These are phyloP conservation scores for Neurospora sp. DNA, from an alignment of 495 filamentous ascomycete genomes.

Conservation along the genomic window DNA sequence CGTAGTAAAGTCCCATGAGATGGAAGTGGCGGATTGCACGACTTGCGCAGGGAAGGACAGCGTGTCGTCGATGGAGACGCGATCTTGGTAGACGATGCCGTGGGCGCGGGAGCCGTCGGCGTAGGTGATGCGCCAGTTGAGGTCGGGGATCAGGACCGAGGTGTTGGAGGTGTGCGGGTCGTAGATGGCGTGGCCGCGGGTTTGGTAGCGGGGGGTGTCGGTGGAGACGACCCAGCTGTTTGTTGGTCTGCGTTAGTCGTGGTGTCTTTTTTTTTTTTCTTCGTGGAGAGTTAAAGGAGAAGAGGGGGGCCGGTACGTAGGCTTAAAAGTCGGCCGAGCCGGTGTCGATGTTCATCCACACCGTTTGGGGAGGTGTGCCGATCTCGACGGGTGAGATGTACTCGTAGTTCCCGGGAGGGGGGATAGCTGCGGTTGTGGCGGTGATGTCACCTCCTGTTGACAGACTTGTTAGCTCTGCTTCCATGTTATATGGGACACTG, in stretches of 20 bases:
- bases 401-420: conserved; percentile 38
- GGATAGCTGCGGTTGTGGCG: conserved; percentile 37
- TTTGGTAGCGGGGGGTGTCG: conserved; percentile 2
- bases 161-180: conserved; percentile 33
- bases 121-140: conserved; percentile 58
- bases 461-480: not conserved
- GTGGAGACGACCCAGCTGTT: conserved; percentile 11
- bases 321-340: conserved; percentile 59
- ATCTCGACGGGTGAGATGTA: conserved; percentile 56
- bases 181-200: conserved; percentile 46
- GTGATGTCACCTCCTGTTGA: conserved; percentile 28
- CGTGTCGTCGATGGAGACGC: conserved; percentile 51
- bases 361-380: conserved; percentile 41
- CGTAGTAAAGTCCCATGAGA: conserved; percentile 47
- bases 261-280: conserved; percentile 4
- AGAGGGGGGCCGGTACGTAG: conserved; percentile 31
- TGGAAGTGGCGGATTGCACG: conserved; percentile 51
- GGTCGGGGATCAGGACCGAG: conserved; percentile 36
- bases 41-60: conserved; percentile 46
- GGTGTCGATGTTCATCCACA: conserved; percentile 61
- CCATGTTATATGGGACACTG: too few relatives aligned
- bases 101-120: conserved; percentile 53
- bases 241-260: not conserved
- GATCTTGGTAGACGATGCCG: conserved; percentile 58
- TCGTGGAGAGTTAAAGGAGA: conserved; percentile 3